Base-by-base conservation (phyloP, 192 early-diverging fungal species). In the Ambispora gerdemannii region DNA sequence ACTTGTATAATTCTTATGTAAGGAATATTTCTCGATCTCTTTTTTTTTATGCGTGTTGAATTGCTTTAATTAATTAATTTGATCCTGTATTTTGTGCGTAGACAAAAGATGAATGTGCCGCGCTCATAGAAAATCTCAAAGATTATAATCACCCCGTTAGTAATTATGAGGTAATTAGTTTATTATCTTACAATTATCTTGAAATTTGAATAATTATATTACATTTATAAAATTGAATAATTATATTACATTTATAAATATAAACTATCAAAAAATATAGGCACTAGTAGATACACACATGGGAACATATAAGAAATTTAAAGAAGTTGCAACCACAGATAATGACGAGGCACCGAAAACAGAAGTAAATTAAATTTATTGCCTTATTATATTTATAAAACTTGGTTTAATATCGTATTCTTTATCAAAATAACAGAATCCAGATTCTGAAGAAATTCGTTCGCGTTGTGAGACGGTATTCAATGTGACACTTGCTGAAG, bases 401-500 rank as follows among this genome's bases (percentile, higher is more conserved):
- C 17, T 60, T 59, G 35, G 20, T 71, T 60, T 34, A 58, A 13
- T 43, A 3, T 25, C n/a, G n/a, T n/a, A n/a, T n/a, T n/a, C 35
- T 28, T 4, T 28, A 50, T 50, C 3, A 49, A 28, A 30, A 19
- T 1, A n/a, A 1, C 13, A 78, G 73, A 74, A 80, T 38, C 59
- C 75, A 28, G 78, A 77, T 25, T 72, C 71, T 30, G 78, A 80
- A 61, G 75, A 73, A n/a, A 74, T 80, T 50, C 71, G 75, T 33
- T 80, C 78, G 11, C 66, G 78, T 30, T 80, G 78, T 47, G 78
- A 80, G 36, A 80, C 78, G 0, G 78, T 80, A 50, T 80, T 80
- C 36, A 80, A 80, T 63, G 76, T 80, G 2, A 80, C 78, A 0
- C 43, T 80, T 20, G 75, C 78, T 28, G 78, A 80, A 61, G 70